Base-by-base conservation (phyloP, 2,329 filamentous ascomycete species). In the Fusarium luffae region DNA sequence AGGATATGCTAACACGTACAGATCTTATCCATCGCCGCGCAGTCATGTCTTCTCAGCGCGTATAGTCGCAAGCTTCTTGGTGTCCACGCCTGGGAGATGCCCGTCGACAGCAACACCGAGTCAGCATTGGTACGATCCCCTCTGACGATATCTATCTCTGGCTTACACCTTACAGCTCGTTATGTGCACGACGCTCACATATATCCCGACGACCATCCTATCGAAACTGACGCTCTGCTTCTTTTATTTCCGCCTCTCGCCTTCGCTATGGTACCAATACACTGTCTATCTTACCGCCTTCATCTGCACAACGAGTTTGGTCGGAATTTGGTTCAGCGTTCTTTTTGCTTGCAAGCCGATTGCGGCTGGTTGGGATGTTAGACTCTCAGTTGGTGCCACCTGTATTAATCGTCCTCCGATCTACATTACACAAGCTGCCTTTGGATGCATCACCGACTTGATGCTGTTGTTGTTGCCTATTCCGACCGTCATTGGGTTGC, bases 61-160 rank as follows among this genome's bases (percentile, higher is more conserved):
- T 63, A 63, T 8, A 47, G 60, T 2, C 48, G 42, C 6, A 43
- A 49, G 7, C 19, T 63, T 8, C 59, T 63, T 8, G 60, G 60
- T 3, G 60, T 63, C 1, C 60, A 63, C 4, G 58, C 58, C 3
- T 63, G 60, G 60, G 60, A 63, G 11, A 63, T 63, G 60, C n/a
- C 60, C 5, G 21, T 63, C 1, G 60, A 63, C 18, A 37, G 21
- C 19, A 63, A 63, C 3, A 63, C 58, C 12, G 2, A 63, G 1
- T 25, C 58, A 7, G 19, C 30, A 9, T 16, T 63, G 16, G 55
- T 30, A 30, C 4, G 28, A 30, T 30, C 28, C 12, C 28, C 28
- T 7, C 13, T 13, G 3, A 30, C 28, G 28, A 30, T 30, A 30
- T 30, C 1, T 13, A 30, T 30, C 28, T 13, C 2, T 19, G 1